Evolutionary conservation across 495 filamentous ascomycete species (phyloP), one percentile per base, ranked within the genome.

Genomic region (Trichocladium antarcticum): DNA sequence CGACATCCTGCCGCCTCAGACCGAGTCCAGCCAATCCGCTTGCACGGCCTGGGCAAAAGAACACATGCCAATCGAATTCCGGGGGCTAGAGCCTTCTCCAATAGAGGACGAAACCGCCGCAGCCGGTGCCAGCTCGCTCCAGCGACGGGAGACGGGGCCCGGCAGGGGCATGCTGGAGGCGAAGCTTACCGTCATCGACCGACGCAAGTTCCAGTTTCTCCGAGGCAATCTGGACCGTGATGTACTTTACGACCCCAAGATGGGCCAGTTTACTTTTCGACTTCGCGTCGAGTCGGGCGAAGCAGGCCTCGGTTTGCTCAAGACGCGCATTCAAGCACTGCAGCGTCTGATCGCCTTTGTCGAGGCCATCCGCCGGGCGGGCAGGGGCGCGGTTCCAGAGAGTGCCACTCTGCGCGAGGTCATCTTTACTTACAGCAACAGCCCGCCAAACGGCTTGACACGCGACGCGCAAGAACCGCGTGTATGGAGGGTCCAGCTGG

Each of bases 311-410:
- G 64, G 72, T 8, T 58, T 64, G 20, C 68, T 89, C 6, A 57
- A 62, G 14, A 62, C 73, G 19, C 76, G 81, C 9, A 60, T 86
- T 5, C 67, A 73, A 42, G 73, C 77, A 17, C 72, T 89, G 38
- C 75, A 81, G 50, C 77, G 77, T 9, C 60, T 89, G 16, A 75
- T 83, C n/a, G 65, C 72, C 21, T 81, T 84, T 45, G 68, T 85
- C 24, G 68, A 75, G n/a, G 76, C 76, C 16, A 72, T 87, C 40
- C 64, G 75, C 34, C 61, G 58, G n/a, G 74, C 67, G 24, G 62
- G 64, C 24, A 64, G 71, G 37, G 65, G 70, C 12, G 69, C 83
- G 6, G 62, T 57, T 19, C 76, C 73, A 54, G 70, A 76, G 37
- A 68, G 66, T 24, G 71, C 80, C 47, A 79, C 79, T n/a, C 70